These are phyloP conservation scores for Silene coronaria DNA, from an alignment of 179 eudicot species.

Conservation along the genomic window DNA sequence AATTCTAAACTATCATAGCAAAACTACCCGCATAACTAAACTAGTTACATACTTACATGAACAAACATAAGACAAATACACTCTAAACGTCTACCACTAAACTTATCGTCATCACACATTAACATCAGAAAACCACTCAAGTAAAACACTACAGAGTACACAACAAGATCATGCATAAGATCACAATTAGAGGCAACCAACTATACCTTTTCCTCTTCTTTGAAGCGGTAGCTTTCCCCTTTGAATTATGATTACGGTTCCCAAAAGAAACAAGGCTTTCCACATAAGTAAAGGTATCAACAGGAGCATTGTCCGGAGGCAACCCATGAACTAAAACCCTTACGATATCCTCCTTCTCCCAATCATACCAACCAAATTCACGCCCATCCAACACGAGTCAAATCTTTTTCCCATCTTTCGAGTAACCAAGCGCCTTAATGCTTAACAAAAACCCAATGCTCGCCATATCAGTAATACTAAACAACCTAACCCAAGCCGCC, in stretches of 20 bases:
- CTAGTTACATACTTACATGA: neutral
- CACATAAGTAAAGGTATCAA: neutral
- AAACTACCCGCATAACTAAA: neutral
- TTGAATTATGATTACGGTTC: neutral
- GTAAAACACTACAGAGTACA: neutral
- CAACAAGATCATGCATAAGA: neutral
- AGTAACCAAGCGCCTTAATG: neutral
- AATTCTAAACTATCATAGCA: neutral
- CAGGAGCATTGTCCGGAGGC: neutral
- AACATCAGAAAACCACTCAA: neutral
- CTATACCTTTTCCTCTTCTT: neutral
- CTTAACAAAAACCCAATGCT: neutral
- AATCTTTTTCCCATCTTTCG: neutral
- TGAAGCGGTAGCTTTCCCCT: neutral
- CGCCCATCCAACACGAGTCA: neutral
- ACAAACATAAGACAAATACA: neutral
- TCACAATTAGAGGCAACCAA: neutral
- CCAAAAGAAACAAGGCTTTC: conserved; percentile 10
- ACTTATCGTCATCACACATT: neutral
- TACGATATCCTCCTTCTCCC: neutral
- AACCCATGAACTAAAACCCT: neutral
- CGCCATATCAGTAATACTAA: neutral
- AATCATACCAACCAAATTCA: conserved; percentile 6
- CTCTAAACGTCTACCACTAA: neutral
- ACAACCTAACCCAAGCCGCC: conserved; percentile 5